Percentiles rank a stretch among this genome's conserved stretches.
These are phyloP conservation scores for Pulveroboletus sp. DNA, from an alignment of 768 basidiomycete species.

Conservation along the genomic window DNA sequence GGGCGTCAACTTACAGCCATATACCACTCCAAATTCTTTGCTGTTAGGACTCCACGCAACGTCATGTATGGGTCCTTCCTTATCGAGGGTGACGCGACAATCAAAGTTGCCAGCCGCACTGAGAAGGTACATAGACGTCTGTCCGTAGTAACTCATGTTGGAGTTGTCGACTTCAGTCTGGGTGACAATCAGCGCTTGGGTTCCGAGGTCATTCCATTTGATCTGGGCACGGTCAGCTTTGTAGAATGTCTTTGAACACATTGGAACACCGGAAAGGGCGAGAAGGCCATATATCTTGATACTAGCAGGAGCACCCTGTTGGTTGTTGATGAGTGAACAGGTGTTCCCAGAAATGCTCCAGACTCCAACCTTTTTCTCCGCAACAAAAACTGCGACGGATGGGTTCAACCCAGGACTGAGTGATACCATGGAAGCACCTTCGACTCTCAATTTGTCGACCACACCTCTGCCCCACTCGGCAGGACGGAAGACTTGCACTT, in stretches of 20 bases:
- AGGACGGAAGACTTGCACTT: constrained; percentile 81
- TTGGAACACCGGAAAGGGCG: constrained; percentile 56
- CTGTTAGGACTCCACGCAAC: constrained; percentile 95
- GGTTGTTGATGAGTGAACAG: neutral
- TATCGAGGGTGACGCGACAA: constrained; percentile 82
- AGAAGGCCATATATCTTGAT: constrained; percentile 79
- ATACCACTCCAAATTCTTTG: constrained; percentile 94
- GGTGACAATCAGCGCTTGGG: constrained; percentile 84
- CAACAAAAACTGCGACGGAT: constrained; percentile 85
- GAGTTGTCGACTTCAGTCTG: constrained; percentile 97
- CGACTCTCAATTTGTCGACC: constrained; percentile 75
- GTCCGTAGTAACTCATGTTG: constrained; percentile 97
- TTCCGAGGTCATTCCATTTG: constrained; percentile 96
- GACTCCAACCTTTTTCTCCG: constrained; percentile 78
- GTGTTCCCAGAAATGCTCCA: neutral
- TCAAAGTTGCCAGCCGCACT: constrained; percentile 92
- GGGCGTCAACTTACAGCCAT: constrained; percentile 71
- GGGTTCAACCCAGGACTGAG: constrained; percentile 85
- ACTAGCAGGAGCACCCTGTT: constrained; percentile 79
- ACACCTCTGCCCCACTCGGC: constrained; percentile 77
- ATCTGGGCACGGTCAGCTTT: constrained; percentile 90
- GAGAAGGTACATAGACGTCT: constrained; percentile 91
- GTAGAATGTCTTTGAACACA: constrained; percentile 88
- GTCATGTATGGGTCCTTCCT: constrained; percentile 97
- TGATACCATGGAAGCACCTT: constrained; percentile 71